Evolutionary conservation across 2,329 filamentous ascomycete genomes (phyloP).

Genomic region (Fusarium sulawesiense): DNA sequence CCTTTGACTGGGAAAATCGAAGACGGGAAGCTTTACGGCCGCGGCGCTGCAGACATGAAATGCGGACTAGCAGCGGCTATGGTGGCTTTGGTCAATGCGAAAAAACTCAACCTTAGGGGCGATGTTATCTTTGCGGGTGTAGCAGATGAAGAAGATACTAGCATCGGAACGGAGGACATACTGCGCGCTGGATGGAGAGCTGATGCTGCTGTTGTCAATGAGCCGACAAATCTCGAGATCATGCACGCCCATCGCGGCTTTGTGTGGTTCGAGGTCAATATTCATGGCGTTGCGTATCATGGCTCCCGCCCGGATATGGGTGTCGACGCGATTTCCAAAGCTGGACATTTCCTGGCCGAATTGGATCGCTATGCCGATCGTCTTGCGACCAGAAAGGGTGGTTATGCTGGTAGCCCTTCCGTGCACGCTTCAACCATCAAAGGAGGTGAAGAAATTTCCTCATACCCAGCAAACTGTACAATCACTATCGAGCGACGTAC

Average conservation of each 20-base stretch:
- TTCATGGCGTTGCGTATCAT: slow-evolving; percentile 56
- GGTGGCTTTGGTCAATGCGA: slow-evolving; percentile 54
- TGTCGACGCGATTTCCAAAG: slow-evolving; percentile 61
- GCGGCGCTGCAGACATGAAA: slow-evolving; percentile 65
- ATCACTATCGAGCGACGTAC: slow-evolving; percentile 63
- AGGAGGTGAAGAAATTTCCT: slow-evolving; percentile 64
- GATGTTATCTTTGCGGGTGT: slow-evolving; percentile 66
- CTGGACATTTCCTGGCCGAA: slow-evolving; percentile 59
- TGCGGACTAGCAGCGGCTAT: slow-evolving; percentile 61
- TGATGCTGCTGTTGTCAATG: slow-evolving; percentile 62
- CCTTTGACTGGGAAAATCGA: slow-evolving; percentile 57
- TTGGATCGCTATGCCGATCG: slow-evolving; percentile 56
- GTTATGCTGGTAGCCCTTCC: slow-evolving; percentile 52
- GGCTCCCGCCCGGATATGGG: slow-evolving; percentile 58
- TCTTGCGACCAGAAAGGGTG: slow-evolving; percentile 48
- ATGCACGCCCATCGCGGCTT: slow-evolving; percentile 64
- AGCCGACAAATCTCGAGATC: slow-evolving; percentile 59
- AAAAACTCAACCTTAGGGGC: slow-evolving; percentile 55
- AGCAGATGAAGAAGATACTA: slow-evolving; percentile 64
- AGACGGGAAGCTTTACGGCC: slow-evolving; percentile 56
- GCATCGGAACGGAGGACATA: slow-evolving; percentile 63
- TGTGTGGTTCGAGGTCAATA: slow-evolving; percentile 57
- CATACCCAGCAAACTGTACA: slow-evolving; percentile 62
- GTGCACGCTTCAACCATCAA: slow-evolving; percentile 61
- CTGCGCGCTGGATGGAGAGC: slow-evolving; percentile 64